A percentile compares a stretch with the other conserved stretches of the same genome.
Conservation (phyloP, 2,329 filamentous ascomycete species). For the Aspergillus pseudonomiae region DNA sequence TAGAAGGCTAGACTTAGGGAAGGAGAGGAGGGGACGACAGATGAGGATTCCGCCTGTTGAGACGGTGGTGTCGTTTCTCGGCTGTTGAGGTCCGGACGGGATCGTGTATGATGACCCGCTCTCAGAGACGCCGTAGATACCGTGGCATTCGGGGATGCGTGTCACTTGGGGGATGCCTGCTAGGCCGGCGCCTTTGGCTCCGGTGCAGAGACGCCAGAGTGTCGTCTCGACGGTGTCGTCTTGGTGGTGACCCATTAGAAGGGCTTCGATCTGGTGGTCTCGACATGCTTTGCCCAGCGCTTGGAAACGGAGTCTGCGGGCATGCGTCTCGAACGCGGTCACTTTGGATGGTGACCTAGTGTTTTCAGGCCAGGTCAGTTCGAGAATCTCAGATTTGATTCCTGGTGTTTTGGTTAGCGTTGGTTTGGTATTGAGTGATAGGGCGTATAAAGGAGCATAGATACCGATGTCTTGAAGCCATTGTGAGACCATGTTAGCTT, state of each 20-base stretch:
- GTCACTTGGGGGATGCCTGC: constrained; percentile 66
- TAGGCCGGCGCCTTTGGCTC: constrained; percentile 71
- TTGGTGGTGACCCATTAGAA: constrained; percentile 83
- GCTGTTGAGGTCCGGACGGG: not conserved
- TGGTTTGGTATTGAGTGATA: not conserved
- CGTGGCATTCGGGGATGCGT: constrained; percentile 82
- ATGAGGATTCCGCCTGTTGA: constrained; percentile 41
- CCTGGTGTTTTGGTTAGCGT: constrained; percentile 24
- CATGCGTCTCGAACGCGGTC: constrained; percentile 76
- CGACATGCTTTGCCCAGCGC: constrained; percentile 66
- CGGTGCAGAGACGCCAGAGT: constrained; percentile 72
- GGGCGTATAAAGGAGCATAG: constrained; percentile 6
- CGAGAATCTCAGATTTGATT: constrained; percentile 39
- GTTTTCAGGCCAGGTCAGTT: constrained; percentile 55
- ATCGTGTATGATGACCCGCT: constrained; percentile 57
- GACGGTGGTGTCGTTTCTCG: constrained; percentile 16
- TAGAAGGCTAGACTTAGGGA: constrained; percentile 69
- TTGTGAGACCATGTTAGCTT: constrained; percentile 56
- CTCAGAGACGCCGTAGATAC: constrained; percentile 70
- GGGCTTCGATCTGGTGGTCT: constrained; percentile 53
- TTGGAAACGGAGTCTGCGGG: constrained; percentile 74
- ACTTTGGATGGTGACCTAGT: constrained; percentile 9
- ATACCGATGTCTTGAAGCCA: constrained; percentile 51
- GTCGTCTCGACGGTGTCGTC: constrained; percentile 93
- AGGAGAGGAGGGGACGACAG: constrained; percentile 42